Conservation (phyloP, 2,329 filamentous ascomycete species). For the Sclerotinia trifoliorum region DNA sequence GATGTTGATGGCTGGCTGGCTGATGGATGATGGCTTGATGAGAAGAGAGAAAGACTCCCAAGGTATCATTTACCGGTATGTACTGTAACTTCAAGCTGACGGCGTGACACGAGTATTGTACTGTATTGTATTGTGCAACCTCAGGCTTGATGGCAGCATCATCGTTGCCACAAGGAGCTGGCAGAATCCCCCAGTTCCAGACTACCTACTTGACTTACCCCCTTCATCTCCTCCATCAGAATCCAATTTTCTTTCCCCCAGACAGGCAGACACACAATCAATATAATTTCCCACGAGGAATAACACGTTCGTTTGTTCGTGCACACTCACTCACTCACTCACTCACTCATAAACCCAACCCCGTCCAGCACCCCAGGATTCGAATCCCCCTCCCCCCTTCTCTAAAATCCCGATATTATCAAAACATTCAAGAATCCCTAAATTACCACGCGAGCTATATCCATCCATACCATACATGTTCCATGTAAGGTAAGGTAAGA, state of each 20-base stretch:
- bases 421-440: neutral
- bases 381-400: neutral
- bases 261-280: too few species aligned
- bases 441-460: neutral
- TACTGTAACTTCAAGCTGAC: neutral
- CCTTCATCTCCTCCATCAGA: neutral
- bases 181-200: neutral
- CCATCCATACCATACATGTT: too few species aligned
- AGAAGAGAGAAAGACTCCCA: neutral
- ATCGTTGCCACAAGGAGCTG: neutral
- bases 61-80: neutral
- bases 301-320: neutral
- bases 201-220: neutral
- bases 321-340: neutral
- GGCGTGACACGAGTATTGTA: neutral
- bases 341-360: too few species aligned
- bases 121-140: neutral
- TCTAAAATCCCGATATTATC: neutral
- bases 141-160: neutral
- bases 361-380: neutral
- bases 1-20: neutral
- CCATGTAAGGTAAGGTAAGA: too few species aligned
- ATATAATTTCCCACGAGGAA: conserved; percentile 7
- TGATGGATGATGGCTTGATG: neutral
- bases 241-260: neutral